Base-by-base conservation (phyloP, 306 rosid genomes). In the Trifolium dubium region DNA sequence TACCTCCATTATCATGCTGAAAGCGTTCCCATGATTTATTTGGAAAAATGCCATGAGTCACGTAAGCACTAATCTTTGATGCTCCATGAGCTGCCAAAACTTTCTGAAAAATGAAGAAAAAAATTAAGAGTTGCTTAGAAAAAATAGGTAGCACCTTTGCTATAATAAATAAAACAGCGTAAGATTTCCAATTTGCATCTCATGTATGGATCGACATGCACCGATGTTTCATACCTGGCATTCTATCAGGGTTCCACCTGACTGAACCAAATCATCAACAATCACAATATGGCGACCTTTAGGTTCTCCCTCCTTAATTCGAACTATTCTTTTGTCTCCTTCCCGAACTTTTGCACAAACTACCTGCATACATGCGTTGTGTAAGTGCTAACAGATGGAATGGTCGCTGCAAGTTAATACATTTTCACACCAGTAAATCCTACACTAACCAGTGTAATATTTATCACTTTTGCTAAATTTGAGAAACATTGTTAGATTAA, bases 281-380 rank as follows among this genome's bases (percentile, higher is more conserved):
- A 94, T 94, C 82, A 94, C 93, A 59, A 94, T 80, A 77, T 94
- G 99, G 73, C 93, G 90, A 69, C 90, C 96, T 56, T 58, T 80
- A 8, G 99, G 96, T 35, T 92, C 88, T 77, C 99, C 99, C 83
- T 94, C 99, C 81, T 92, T 94, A 70, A 92, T 86, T 46, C 96
- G 96, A 66, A 94, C 99, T 64, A 94, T 94, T 59, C 97, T 79
- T 53, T 83, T 85, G 59, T 94, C 96, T 65, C 99, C 99, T 89
- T 94, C 99, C 68, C 99, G 92, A 79, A 94, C 99, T 85, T 94
- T 94, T 30, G 97, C 97, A 83, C 99, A 94, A 55, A 94, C 90
- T 66, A 94, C 85, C 99, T 92, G 88, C 78, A 80, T 72, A 64
- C 46, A 67, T 51, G 64, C 54, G 79, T 64, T 39, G 46, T 71